Base-by-base conservation (phyloP, 345 rosid species). In the Cardamine chenopodiifolia region DNA sequence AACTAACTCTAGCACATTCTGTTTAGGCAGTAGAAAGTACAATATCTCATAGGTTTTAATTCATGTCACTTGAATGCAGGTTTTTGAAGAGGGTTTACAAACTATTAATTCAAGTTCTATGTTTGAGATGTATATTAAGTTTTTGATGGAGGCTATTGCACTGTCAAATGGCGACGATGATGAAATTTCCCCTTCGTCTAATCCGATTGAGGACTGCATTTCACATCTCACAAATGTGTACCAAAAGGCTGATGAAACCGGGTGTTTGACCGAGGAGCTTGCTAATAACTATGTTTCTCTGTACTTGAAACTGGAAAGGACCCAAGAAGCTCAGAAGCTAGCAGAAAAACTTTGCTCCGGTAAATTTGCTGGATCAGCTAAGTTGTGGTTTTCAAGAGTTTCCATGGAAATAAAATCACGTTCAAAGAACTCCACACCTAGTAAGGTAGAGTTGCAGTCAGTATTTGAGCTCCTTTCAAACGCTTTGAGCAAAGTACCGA, bases 81-180 rank as follows among this genome's bases (percentile, higher is more conserved):
- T 85, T 56, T 92, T 90, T 81, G 96, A 91, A 67, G 97, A 90
- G 74, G 92, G 88, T 25, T 32, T 86, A 35, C 79, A 85, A 76
- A 67, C 63, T 79, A 74, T 85, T 58, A 85, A 92, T 64, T 89
- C 92, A 56, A 78, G 85, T 4, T 52, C 55, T 40, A 81, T 95
- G 88, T 88, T 90, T 81, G 79, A 80, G 20, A 71, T 75, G 54
- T 92, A 92, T 74, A 49, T 81, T 44, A 84, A 82, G 47, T 92
- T 92, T 81, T 75, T 86, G 68, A 85, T 78, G 85, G 89, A 90
- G 72, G 23, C 69, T 25, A 69, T 83, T 71, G 68, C 72, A 52
- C 73, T 75, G 8, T 70, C 78, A 54, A 63, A 54, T 18, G 87
- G 70, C 52, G 87, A 83, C n/a, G 85, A 79, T 54, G 58, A 44